Conservation (phyloP, 305 asterid species). For the Andrographis paniculata region DNA sequence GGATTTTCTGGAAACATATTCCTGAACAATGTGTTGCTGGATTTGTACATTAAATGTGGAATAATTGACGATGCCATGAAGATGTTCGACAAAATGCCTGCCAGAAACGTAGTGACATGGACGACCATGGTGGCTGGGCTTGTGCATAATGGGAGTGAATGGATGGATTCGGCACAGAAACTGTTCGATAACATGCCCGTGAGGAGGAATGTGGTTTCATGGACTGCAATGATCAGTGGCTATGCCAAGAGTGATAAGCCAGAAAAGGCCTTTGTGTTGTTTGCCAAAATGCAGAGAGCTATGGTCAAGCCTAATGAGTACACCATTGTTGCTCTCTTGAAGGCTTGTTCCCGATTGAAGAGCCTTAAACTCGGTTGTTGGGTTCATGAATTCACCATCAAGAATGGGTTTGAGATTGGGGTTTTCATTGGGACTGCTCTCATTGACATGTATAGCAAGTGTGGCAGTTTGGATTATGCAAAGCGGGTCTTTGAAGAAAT, state of each 20-base stretch:
- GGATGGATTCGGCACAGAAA: slow-evolving; percentile 31
- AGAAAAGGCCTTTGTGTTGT: slow-evolving; percentile 37
- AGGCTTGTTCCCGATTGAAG: slow-evolving; percentile 30
- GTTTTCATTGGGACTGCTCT: slow-evolving; percentile 45
- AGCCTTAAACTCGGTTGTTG: slow-evolving; percentile 37
- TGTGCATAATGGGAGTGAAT: slow-evolving; percentile 18
- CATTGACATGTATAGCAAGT: slow-evolving; percentile 53
- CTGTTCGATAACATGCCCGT: slow-evolving; percentile 41
- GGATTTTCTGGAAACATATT: slow-evolving; percentile 41
- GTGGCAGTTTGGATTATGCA: slow-evolving; percentile 40
- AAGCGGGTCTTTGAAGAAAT: slow-evolving; percentile 31
- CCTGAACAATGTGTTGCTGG: slow-evolving; percentile 45
- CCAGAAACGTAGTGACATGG: slow-evolving; percentile 40
- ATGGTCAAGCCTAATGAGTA: slow-evolving; percentile 35
- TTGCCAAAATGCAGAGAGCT: slow-evolving; percentile 27
- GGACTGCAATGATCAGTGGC: slow-evolving; percentile 50
- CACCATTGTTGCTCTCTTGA: slow-evolving; percentile 39
- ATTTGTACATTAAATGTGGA: slow-evolving; percentile 43
- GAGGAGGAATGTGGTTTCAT: slow-evolving; percentile 39
- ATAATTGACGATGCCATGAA: slow-evolving; percentile 35
- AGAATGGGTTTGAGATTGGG: slow-evolving; percentile 39
- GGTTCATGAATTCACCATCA: slow-evolving; percentile 36
- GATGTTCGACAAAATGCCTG: slow-evolving; percentile 42
- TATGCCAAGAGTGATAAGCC: slow-evolving; percentile 36
- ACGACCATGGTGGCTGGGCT: slow-evolving; percentile 38